Percentiles rank a stretch among this genome's conserved stretches.
Conservation (phyloP, 805 yeast genomes). For the Yamadazyma nakazawae region DNA sequence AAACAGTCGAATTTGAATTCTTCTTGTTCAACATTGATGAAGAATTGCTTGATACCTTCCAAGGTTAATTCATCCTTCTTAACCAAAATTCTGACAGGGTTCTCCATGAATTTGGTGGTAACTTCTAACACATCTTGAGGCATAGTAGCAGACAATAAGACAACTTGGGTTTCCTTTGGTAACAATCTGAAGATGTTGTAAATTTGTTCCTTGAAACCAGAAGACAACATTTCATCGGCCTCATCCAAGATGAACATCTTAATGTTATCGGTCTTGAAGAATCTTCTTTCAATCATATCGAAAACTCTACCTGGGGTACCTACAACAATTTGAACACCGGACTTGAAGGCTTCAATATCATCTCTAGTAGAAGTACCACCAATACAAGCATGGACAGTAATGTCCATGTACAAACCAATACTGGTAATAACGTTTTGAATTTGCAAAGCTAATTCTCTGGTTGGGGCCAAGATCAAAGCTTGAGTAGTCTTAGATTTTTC, state of each 20-base stretch:
- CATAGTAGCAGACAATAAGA: slow-evolving; percentile 91
- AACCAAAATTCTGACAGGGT: slow-evolving; percentile 91
- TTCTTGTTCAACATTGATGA: slow-evolving; percentile 86
- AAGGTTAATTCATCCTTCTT: slow-evolving; percentile 93
- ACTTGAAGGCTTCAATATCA: slow-evolving; percentile 78
- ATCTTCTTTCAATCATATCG: slow-evolving; percentile 92
- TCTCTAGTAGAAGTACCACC: slow-evolving; percentile 93
- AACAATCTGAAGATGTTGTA: slow-evolving; percentile 87
- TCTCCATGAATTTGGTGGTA: slow-evolving; percentile 89
- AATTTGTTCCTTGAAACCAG: slow-evolving; percentile 94
- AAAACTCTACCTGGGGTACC: slow-evolving; percentile 98
- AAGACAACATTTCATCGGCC: slow-evolving; percentile 93
- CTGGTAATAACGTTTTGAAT: slow-evolving; percentile 90
- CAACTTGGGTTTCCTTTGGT: slow-evolving; percentile 90
- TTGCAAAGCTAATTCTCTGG: slow-evolving; percentile 96
- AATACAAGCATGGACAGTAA: slow-evolving; percentile 92
- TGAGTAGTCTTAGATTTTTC: slow-evolving; percentile 70
- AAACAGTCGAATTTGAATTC: slow-evolving; percentile 92
- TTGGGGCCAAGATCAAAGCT: slow-evolving; percentile 93
- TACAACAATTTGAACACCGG: slow-evolving; percentile 89
- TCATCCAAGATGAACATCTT: slow-evolving; percentile 96
- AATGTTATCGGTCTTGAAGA: slow-evolving; percentile 74
- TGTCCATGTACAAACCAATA: slow-evolving; percentile 85
- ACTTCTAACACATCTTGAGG: slow-evolving; percentile 89
- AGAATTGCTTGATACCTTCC: slow-evolving; percentile 94